A percentile compares a stretch with the other conserved stretches of the same genome.
These are phyloP conservation scores for Boletus sensibilis DNA, from an alignment of 768 basidiomycete species.

Conservation along the genomic window DNA sequence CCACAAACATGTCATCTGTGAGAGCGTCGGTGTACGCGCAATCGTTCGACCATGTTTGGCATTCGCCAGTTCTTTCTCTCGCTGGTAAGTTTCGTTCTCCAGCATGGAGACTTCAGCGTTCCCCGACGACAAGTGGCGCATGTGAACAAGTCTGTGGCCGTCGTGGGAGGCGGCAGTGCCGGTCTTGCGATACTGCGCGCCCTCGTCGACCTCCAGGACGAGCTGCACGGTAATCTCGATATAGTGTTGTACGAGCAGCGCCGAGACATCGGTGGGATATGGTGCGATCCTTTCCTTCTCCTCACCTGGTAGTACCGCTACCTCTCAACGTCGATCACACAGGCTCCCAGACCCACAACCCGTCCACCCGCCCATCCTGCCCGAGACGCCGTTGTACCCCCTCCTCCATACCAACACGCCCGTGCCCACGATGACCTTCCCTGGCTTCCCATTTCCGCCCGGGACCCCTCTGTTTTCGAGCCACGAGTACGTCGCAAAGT, in stretches of 20 bases:
- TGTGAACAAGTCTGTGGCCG: slow-evolving; percentile 46
- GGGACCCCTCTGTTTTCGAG: slow-evolving; percentile 51
- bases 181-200: slow-evolving; percentile 54
- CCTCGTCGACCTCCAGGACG: slow-evolving; percentile 45
- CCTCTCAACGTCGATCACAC: background rate
- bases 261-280: slow-evolving; percentile 54
- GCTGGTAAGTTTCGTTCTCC: slow-evolving; percentile 9
- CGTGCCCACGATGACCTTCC: slow-evolving; percentile 57
- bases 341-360: slow-evolving; percentile 37
- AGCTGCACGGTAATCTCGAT: slow-evolving; percentile 40
- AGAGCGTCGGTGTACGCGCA: background rate
- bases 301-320: too few species aligned
- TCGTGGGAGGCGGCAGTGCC: slow-evolving; percentile 58
- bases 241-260: slow-evolving; percentile 56
- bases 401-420: slow-evolving; percentile 54
- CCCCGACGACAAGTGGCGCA: background rate
- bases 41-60: slow-evolving; percentile 11
- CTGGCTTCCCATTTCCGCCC: slow-evolving; percentile 51
- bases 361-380: slow-evolving; percentile 44
- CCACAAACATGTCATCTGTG: background rate
- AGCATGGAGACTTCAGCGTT: background rate
- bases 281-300: slow-evolving; percentile 33
- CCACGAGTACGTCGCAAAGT: slow-evolving; percentile 44
- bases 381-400: slow-evolving; percentile 56
- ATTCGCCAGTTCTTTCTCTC: slow-evolving; percentile 7